Evolutionary conservation across 306 rosid genomes (phyloP), one percentile per base, ranked within the genome.

Genomic region (Myrica gale): DNA sequence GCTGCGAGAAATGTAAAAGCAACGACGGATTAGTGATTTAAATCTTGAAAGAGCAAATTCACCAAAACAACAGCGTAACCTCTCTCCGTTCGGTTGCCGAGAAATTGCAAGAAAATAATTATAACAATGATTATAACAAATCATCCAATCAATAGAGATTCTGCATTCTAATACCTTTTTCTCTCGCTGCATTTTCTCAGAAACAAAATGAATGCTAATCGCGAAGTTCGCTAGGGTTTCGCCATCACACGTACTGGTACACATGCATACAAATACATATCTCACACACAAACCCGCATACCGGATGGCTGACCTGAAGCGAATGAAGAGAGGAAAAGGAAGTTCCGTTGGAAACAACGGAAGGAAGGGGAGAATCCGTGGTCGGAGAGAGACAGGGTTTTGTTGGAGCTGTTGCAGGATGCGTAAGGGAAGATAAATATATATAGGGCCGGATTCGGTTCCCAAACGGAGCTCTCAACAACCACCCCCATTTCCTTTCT

Each of bases 381-480:
- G 83, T 90, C 96, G 88, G 90, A 89, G 79, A 87, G 69, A 41
- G 85, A 66, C 47, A 92, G 78, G 51, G 87, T 68, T 76, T 88
- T 73, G 75, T 65, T 78, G 58, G 80, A 74, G 72, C 61, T 45
- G 78, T 21, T 72, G 12, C 71, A 84, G 47, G 89, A 80, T 69
- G 83, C 80, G 12, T 81, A 78, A 74, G 91, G 90, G 68, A 81
- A 85, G 74, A 84, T 82, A 63, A 87, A 57, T 81, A 95, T 84
- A 83, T 71, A 85, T 6, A 87, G 16, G 45, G 80, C 85, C 11
- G 92, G 90, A 84, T 84, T 89, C 21, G 87, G 93, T 72, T 92
- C 93, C 97, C 97, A 95, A 83, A 92, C 68, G 13, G 89, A 86
- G 83, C 80, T 89, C 78, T 90, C 97, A 55, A 89, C 84, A 17